Evolutionary conservation across 257 asterid species (phyloP).

Genomic region (Perilla frutescens): DNA sequence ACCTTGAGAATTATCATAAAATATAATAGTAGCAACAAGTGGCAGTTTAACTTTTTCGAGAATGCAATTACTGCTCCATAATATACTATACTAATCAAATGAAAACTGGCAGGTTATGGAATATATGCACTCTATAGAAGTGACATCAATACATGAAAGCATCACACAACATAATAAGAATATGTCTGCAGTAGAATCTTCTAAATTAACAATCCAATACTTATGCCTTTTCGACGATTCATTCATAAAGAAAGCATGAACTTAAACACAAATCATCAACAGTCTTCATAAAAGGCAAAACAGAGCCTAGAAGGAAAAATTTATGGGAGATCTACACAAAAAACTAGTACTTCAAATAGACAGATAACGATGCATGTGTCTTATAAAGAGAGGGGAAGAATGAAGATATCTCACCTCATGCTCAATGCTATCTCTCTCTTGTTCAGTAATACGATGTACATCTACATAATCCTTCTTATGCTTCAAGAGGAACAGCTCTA

Average conservation of each 20-base stretch:
- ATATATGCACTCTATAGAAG: background rate
- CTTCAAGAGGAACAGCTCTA: constrained; percentile 85
- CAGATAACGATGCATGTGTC: background rate
- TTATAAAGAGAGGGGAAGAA: constrained; percentile 26
- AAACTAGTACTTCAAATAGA: constrained; percentile 6
- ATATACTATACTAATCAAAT: too few species aligned
- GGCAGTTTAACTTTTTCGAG: background rate
- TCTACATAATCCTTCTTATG: constrained; percentile 94
- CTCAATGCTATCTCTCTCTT: constrained; percentile 93
- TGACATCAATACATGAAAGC: constrained; percentile 1
- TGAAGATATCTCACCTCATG: constrained; percentile 69
- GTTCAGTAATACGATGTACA: constrained; percentile 84
- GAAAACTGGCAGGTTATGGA: too few species aligned
- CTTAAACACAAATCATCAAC: constrained; percentile 1
- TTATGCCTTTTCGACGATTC: background rate
- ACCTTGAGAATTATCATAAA: background rate
- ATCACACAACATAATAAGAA: constrained; percentile 2
- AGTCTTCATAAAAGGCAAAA: background rate
- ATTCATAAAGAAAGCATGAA: background rate
- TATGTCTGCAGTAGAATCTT: background rate
- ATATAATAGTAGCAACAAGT: background rate
- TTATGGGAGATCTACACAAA: constrained; percentile 3
- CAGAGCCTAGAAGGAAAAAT: background rate
- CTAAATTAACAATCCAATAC: background rate
- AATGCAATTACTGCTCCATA: background rate